Conservation (phyloP, 345 rosid species). For the Triadica sebifera region DNA sequence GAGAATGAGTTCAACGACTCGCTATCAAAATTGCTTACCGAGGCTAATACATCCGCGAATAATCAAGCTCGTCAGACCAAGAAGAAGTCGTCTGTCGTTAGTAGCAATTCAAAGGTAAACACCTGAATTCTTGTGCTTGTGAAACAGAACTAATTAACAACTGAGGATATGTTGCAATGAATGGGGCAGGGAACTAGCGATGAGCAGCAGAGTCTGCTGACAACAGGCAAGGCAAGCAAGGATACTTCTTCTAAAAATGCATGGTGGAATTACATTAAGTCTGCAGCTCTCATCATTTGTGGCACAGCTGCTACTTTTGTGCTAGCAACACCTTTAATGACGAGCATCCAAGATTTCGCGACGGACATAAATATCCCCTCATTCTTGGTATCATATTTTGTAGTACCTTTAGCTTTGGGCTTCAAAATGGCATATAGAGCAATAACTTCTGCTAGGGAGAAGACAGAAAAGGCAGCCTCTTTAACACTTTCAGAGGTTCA, state of each 20-base stretch:
- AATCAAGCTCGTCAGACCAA: not conserved
- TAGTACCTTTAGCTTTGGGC: constrained; percentile 41
- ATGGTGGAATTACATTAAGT: constrained; percentile 40
- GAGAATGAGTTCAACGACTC: constrained; percentile 38
- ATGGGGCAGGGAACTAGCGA: constrained; percentile 27
- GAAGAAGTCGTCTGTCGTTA: not conserved
- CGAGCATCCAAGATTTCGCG: constrained; percentile 25
- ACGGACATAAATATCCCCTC: constrained; percentile 32
- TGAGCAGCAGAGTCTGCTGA: constrained; percentile 28
- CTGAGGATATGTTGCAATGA: too few species aligned
- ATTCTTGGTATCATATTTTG: constrained; percentile 38
- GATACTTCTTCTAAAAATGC: not conserved
- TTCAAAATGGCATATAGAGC: constrained; percentile 23
- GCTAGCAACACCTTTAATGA: constrained; percentile 34
- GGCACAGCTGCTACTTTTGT: constrained; percentile 35
- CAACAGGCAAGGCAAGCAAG: constrained; percentile 1
- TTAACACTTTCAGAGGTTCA: constrained; percentile 44
- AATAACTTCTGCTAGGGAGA: constrained; percentile 29
- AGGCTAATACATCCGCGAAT: constrained; percentile 10
- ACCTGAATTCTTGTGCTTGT: too few species aligned
- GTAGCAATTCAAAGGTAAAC: constrained; percentile 19
- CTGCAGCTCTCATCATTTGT: constrained; percentile 26
- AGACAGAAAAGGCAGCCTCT: constrained; percentile 35
- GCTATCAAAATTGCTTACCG: constrained; percentile 34
- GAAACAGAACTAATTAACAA: too few species aligned